Base-by-base conservation (phyloP, 2,329 filamentous ascomycete species). In the Phymatotrichopsis omnivora region DNA sequence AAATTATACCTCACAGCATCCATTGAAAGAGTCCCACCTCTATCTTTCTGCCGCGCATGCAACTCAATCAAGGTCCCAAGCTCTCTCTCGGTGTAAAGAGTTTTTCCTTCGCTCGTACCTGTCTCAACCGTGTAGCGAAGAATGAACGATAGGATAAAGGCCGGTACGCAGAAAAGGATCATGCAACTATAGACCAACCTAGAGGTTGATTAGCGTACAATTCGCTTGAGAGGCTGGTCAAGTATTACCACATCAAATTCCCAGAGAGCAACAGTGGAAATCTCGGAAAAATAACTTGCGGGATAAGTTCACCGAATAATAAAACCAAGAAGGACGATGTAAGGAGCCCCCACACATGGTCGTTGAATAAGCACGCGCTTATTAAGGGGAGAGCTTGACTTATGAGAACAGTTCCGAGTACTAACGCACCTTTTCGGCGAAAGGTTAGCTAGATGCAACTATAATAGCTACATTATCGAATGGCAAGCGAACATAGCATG, bases 221-320 rank as follows among this genome's bases (percentile, higher is more conserved):
- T 23, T 45, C n/a, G n/a, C n/a, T 1, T 11, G 20, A 23, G 24
- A 29, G 20, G 19, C 16, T n/a, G 5, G 10, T 28, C 35, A n/a
- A 6, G 12, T 22, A n/a, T 25, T 51, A 51, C 48, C 48, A 51
- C 48, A 51, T 49, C 48, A 51, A 43, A 28, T 49, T 51, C 19
- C 45, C 45, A 32, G 49, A 41, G 28, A 47, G 38, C 20, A 41
- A 35, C 17, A 51, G 39, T n/a, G 48, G 40, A 19, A 48, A 45
- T 14, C 40, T 40, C 11, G 48, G 45, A 31, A 51, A 51, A n/a
- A 51, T 32, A 24, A 49, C 41, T 22, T 43, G 19, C 19, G 48
- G 48, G 16, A 51, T 22, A 31, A 51, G 29, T 25, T 51, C 48
- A n/a, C 48, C 48, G 42, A 51, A 40, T 8, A 45, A 33, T n/a